Conservation (phyloP, 2,329 filamentous ascomycete genomes). For the Bipolaris victoriae region DNA sequence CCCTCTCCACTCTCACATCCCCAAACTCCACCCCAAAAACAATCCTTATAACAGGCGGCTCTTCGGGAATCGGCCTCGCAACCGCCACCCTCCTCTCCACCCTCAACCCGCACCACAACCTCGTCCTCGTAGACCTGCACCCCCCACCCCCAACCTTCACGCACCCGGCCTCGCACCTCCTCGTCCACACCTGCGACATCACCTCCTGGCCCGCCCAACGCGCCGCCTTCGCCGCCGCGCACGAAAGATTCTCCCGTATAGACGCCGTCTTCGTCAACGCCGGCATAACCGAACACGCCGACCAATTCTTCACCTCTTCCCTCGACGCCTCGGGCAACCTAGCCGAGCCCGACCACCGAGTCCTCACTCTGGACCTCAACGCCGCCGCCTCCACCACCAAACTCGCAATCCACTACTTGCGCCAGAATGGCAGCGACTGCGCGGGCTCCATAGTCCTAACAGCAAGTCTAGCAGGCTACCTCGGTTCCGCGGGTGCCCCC, state of each 20-base stretch:
- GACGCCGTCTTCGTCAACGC: slow-evolving; percentile 59
- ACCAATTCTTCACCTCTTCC: slow-evolving; percentile 58
- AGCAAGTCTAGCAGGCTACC: slow-evolving; percentile 57
- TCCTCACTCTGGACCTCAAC: slow-evolving; percentile 55
- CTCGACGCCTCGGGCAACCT: slow-evolving; percentile 51
- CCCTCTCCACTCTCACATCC: slow-evolving; percentile 21
- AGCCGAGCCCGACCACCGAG: slow-evolving; percentile 55
- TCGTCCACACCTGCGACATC: slow-evolving; percentile 53
- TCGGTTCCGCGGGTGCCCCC: slow-evolving; percentile 56
- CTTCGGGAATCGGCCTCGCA: slow-evolving; percentile 51
- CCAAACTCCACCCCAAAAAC: slow-evolving; percentile 39
- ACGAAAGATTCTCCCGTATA: slow-evolving; percentile 52
- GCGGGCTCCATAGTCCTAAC: slow-evolving; percentile 51
- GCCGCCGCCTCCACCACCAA: slow-evolving; percentile 56
- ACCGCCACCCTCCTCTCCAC: slow-evolving; percentile 49
- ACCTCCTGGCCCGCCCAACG: slow-evolving; percentile 55
- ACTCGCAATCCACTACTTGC: slow-evolving; percentile 56
- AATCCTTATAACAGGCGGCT: slow-evolving; percentile 50
- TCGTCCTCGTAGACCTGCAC: slow-evolving; percentile 51
- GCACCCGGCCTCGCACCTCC: slow-evolving; percentile 33
- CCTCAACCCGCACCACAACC: slow-evolving; percentile 49
- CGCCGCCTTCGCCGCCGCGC: slow-evolving; percentile 51
- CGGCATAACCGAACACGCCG: slow-evolving; percentile 55
- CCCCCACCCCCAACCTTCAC: slow-evolving; percentile 44
- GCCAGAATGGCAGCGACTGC: slow-evolving; percentile 44